phyloP scores from a whole-genome alignment of 1,284 basidiomycete genomes.

The Malassezia japonica region DNA sequence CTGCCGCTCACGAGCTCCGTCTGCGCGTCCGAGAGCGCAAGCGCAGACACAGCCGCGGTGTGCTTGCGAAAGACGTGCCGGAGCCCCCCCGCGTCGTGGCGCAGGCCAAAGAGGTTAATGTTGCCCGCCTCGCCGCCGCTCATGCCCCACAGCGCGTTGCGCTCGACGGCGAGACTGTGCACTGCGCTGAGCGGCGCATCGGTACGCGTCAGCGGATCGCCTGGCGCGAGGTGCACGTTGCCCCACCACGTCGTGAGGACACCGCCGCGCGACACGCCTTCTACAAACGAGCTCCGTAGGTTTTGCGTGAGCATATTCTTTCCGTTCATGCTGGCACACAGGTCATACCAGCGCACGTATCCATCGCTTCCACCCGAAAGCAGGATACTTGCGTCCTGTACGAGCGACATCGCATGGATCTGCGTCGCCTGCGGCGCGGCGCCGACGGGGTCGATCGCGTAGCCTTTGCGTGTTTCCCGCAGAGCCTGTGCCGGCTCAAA shows the following conservation, averaged over 20 bases:
- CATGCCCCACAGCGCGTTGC: constrained; percentile 39
- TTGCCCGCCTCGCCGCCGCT: constrained; percentile 39
- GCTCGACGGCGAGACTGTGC: constrained; percentile 42
- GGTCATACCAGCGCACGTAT: constrained; percentile 83
- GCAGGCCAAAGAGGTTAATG: constrained; percentile 73
- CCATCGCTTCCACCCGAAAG: constrained; percentile 87
- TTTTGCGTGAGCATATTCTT: constrained; percentile 78
- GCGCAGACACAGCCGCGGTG: constrained; percentile 71
- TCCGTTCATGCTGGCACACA: constrained; percentile 77
- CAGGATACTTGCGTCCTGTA: constrained; percentile 76
- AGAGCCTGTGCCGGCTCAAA: constrained; percentile 9
- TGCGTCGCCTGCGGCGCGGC: constrained; percentile 80
- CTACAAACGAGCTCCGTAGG: constrained; percentile 80
- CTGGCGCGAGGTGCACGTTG: constrained; percentile 48
- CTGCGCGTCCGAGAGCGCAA: constrained; percentile 70
- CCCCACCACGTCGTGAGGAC: constrained; percentile 79
- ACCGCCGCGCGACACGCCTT: constrained; percentile 80
- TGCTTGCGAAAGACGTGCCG: constrained; percentile 62
- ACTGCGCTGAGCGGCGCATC: constrained; percentile 33
- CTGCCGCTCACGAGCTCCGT: constrained; percentile 78
- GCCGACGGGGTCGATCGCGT: constrained; percentile 73
- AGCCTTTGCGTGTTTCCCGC: constrained; percentile 14
- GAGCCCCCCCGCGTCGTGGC: constrained; percentile 77
- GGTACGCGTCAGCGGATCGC: not conserved
- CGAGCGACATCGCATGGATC: constrained; percentile 73